Base-by-base conservation (phyloP, 352 stramenopile genomes). In the Globisporangium cederbergense region DNA sequence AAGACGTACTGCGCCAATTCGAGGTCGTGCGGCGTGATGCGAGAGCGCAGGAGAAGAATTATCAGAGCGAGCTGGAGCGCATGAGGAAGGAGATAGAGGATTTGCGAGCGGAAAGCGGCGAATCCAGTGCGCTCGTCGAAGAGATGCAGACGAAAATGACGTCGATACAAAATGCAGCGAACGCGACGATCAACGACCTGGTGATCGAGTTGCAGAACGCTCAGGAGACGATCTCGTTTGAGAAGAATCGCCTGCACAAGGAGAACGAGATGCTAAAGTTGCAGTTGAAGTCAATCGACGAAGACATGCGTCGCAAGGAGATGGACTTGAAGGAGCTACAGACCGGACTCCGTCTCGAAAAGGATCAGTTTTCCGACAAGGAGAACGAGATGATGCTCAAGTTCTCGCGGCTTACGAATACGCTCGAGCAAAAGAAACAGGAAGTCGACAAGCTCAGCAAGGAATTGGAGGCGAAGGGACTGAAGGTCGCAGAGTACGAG, bases 131-230 rank as follows among this genome's bases (percentile, higher is more conserved):
- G 0, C 60, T 83, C 8, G 65, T 75, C 0, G 83, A 90, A 45
- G 79, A 90, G 59, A 51, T 92, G 34, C 83, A 92, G 46, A 66
- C 55, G 13, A 89, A 92, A 60, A 78, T 92, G 58, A 78, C 74
- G 16, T 86, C 83, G 0, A 81, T 92, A 28, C 83, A 92, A 63
- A 88, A 58, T 62, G 83, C 83, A 5, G 83, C 83, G 14, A 92
- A 92, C 67, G 83, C 83, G 0, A 92, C 83, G 8, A 90, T 92
- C 52, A 88, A 92, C 61, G 83, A 92, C 25, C 62, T 92, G 2
- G 76, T 90, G 52, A 60, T 45, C 6, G 83, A 92, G 61, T 42
- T 92, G 9, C 82, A 90, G 60, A 68, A 68, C 28, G 74, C 74
- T 7, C 81, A 90, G 20, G 83, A 92, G 36, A 68, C 78, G 30